These are phyloP conservation scores for Chalciporus sphaerocephalus DNA, from an alignment of 768 basidiomycete species.

Conservation along the genomic window DNA sequence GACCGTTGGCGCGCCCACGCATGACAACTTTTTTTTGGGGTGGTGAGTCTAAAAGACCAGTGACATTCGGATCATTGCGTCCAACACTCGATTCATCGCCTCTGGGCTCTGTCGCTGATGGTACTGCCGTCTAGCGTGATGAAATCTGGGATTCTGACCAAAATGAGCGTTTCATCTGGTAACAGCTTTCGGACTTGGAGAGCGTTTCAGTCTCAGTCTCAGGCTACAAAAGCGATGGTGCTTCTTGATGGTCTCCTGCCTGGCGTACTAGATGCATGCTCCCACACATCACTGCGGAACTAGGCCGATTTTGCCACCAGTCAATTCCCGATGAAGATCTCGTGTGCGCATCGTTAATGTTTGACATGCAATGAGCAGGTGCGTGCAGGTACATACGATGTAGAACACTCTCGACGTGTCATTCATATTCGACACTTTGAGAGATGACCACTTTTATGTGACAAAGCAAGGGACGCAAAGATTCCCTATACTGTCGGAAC, in stretches of 20 bases:
- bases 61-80: not conserved
- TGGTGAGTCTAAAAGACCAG: not conserved
- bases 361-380: conserved; percentile 2
- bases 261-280: not conserved
- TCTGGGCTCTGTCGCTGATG: not conserved
- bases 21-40: not conserved
- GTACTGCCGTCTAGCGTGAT: not conserved
- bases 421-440: conserved; percentile 18
- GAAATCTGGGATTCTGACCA: conserved; percentile 3
- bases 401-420: conserved; percentile 16
- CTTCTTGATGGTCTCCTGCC: conserved; percentile 8
- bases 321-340: conserved; percentile 26
- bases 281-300: conserved; percentile 24
- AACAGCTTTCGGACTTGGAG: conserved; percentile 20
- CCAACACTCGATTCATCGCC: not conserved
- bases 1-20: not conserved
- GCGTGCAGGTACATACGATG: conserved; percentile 11
- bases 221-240: conserved; percentile 1
- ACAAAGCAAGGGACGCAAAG: conserved; percentile 10
- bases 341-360: conserved; percentile 15
- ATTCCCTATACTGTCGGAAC: conserved; percentile 6
- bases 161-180: conserved; percentile 6
- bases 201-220: conserved; percentile 26
- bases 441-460: conserved; percentile 6
- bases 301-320: conserved; percentile 10